These are phyloP conservation scores for Exidia glandulosa DNA, from an alignment of 768 basidiomycete genomes.

Conservation along the genomic window DNA sequence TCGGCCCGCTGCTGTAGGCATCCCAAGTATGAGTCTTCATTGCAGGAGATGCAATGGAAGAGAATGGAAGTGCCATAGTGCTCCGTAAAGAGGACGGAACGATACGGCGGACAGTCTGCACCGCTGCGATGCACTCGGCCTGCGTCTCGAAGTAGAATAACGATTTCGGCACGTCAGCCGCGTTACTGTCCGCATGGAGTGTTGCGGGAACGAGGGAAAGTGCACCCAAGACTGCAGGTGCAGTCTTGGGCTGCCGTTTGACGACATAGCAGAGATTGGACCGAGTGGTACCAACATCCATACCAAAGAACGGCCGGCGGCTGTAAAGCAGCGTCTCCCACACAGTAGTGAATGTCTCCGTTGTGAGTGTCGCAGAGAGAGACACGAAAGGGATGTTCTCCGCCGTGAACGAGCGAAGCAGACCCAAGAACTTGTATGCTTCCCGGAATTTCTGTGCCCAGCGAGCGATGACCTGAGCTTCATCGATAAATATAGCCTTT, in stretches of 20 bases:
- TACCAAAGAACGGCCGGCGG: conserved; percentile 21
- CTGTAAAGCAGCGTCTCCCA: conserved; percentile 18
- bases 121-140: conserved; percentile 5
- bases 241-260: conserved; percentile 5
- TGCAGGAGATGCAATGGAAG: conserved; percentile 7
- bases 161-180: conserved; percentile 8
- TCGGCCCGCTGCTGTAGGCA: conserved; percentile 8
- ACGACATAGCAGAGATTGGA: conserved; percentile 15
- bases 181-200: conserved; percentile 4
- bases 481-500: neutral
- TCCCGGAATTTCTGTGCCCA: neutral
- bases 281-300: conserved; percentile 18
- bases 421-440: neutral
- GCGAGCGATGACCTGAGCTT: neutral
- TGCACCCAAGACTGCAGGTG: conserved; percentile 9
- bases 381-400: neutral
- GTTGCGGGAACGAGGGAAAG: conserved; percentile 10
- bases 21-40: conserved; percentile 13
- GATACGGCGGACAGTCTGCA: conserved; percentile 9
- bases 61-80: conserved; percentile 12
- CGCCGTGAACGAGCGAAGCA: neutral
- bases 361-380: neutral
- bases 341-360: conserved; percentile 16
- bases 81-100: conserved; percentile 12
- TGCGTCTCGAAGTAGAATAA: conserved; percentile 14